Base-by-base conservation (phyloP, 306 rosid species). In the Cyclanthera cordifolia region DNA sequence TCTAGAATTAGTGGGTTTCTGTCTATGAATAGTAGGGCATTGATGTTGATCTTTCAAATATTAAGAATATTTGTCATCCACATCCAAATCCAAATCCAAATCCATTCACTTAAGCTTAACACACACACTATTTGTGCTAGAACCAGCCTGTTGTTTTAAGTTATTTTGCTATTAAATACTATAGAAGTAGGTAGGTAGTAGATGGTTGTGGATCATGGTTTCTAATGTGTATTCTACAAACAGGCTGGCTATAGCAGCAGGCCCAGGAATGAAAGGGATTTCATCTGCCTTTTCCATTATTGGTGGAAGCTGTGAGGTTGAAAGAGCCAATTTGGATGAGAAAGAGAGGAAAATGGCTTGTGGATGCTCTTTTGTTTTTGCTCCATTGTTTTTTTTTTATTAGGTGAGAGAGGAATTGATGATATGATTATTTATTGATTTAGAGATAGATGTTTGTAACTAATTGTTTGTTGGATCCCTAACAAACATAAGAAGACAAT, bases 1-100 rank as follows among this genome's bases (percentile, higher is more conserved):
- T 82, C 79, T 80, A 77, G 78, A 79, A 80, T 79, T 79, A 83
- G 88, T 80, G 77, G 28, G 77, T 81, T 72, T 58, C 50, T 56
- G 66, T 80, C 41, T 34, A 47, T 64, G 65, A 70, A 72, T 71
- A 70, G 66, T 34, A 34, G 41, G 41, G 41, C 41, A 34, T 34
- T 34, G 41, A 34, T 32, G 6, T 32, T 32, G 37, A 32, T 6
- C 8, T 2, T 34, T 34, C 8, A 34, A 34, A 34, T 34, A 34
- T 71, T 71, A 77, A 70, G 73, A 37, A 64, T 76, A 77, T 85
- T 50, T 69, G 49, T 68, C 34, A 16, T 24, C 45, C 72, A 49
- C 58, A 46, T 68, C 37, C 72, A 27, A 45, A 45, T 68, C 37
- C 37, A n/a, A n/a, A n/a, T n/a, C 37, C 37, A 32, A n/a, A n/a